Base-by-base conservation (phyloP, 352 stramenopile species). In the Phytophthora boehmeriae region DNA sequence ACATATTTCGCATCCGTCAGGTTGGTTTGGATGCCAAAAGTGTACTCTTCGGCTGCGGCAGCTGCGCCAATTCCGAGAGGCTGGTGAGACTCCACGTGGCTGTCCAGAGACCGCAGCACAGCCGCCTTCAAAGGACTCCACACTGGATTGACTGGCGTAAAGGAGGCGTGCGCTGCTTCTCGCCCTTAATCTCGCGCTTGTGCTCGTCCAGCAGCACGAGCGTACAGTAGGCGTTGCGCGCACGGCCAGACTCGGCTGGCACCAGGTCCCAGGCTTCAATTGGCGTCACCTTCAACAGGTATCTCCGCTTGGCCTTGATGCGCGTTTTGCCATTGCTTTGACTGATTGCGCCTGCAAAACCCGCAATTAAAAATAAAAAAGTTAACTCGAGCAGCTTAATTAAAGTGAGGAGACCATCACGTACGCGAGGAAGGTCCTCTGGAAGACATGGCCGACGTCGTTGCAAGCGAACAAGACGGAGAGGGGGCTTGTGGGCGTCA, bases 41-140 rank as follows among this genome's bases (percentile, higher is more conserved):
- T 95, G 62, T 95, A 95, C 70, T 95, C 87, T 54, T 95, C 85
- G 4, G 82, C 78, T 1, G 85, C 87, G 0, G 87, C 87, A 4
- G 87, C 87, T 5, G 83, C 87, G 19, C 87, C 87, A 55, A 95
- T 95, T 8, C 87, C 87, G 28, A 95, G 65, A n/a, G 87, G 87
- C 54, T 94, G 86, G 63, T 95, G 84, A 28, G 77, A 90, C 65
- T 95, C 87, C 22, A 90, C 67, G 38, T 68, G 63, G 57, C 82
- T 92, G 68, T 93, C 84, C 53, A 93, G 82, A 1, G 81, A 92
- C 17, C 82, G 85, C 54, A 95, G 63, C 44, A 95, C 85, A 0
- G 87, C 79, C 1, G 81, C 76, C 62, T 95, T 95, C 13, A 93
- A 71, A 23, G 87, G 87, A 59, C 84, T 93, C 87, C 87, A 95